A percentile compares a stretch with the other conserved stretches of the same genome.
These are phyloP conservation scores for Apiospora arundinis DNA, from an alignment of 2,329 filamentous ascomycete genomes.

Conservation along the genomic window DNA sequence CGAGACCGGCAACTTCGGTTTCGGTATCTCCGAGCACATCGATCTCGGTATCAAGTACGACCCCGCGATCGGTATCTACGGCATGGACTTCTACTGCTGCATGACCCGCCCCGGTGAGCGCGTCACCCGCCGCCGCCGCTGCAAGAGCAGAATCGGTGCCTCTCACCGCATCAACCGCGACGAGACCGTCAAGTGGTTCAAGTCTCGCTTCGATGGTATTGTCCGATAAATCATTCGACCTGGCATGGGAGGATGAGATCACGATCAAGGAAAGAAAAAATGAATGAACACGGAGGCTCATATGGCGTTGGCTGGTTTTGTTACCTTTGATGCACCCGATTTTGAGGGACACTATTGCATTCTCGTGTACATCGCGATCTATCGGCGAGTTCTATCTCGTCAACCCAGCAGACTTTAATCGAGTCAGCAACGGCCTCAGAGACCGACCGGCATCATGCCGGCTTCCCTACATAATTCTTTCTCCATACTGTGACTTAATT, in stretches of 20 bases:
- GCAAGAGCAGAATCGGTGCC: slow-evolving; percentile 84
- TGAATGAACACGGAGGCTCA: slow-evolving; percentile 30
- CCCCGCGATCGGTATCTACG: slow-evolving; percentile 97
- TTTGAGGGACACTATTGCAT: slow-evolving; percentile 11
- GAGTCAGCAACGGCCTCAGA: slow-evolving; percentile 74
- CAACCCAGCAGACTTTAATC: slow-evolving; percentile 59
- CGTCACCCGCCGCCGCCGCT: slow-evolving; percentile 92
- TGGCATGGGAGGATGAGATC: slow-evolving; percentile 13
- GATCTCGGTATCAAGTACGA: slow-evolving; percentile 99
- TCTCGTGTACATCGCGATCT: slow-evolving; percentile 49
- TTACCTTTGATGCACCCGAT: slow-evolving; percentile 14
- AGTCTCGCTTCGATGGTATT: slow-evolving; percentile 92
- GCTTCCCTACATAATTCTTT: slow-evolving; percentile 51
- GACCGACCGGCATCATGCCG: slow-evolving; percentile 74
- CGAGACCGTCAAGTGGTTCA: slow-evolving; percentile 98
- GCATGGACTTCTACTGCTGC: slow-evolving; percentile 99
- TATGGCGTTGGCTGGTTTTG: slow-evolving; percentile 44
- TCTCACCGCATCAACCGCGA: slow-evolving; percentile 91
- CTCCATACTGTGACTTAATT: slow-evolving; percentile 13
- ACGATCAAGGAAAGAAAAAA: slow-evolving; percentile 23
- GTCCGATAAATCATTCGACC: slow-evolving; percentile 76
- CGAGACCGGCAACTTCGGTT: slow-evolving; percentile 99
- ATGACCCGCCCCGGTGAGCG: slow-evolving; percentile 99
- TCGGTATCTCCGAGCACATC: slow-evolving; percentile 99
- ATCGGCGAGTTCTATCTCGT: slow-evolving; percentile 52